Conservation (phyloP, 768 basidiomycete species). For the Macrocybe gigantea region DNA sequence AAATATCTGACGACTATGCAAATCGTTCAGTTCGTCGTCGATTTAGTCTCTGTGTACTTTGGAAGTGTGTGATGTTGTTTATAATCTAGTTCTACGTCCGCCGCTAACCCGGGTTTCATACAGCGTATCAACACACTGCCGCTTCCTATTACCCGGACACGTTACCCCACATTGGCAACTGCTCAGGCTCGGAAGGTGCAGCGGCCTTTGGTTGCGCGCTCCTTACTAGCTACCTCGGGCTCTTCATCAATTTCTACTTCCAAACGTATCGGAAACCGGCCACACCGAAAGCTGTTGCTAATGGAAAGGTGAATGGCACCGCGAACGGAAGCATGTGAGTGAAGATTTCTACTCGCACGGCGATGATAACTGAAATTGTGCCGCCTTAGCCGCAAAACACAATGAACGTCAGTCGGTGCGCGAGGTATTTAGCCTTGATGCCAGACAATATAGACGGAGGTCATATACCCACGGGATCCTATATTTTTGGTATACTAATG, state of each 20-base stretch:
- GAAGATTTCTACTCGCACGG: constrained; percentile 32
- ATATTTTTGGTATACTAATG: constrained; percentile 2
- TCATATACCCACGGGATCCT: background rate
- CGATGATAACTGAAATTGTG: background rate
- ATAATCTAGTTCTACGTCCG: background rate
- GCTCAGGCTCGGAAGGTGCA: constrained; percentile 84
- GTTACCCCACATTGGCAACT: constrained; percentile 73
- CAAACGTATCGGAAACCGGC: constrained; percentile 73
- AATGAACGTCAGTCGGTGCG: background rate
- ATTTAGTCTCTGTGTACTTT: constrained; percentile 88
- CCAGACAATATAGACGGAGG: background rate
- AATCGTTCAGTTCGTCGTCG: constrained; percentile 93
- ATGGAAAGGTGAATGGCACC: constrained; percentile 40
- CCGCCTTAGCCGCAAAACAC: background rate
- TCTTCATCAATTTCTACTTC: constrained; percentile 96
- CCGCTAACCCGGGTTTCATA: constrained; percentile 2
- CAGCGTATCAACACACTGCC: constrained; percentile 81
- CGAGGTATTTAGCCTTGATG: background rate
- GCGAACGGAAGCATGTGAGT: constrained; percentile 5
- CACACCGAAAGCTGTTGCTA: constrained; percentile 32
- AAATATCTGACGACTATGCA: constrained; percentile 96
- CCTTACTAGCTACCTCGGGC: constrained; percentile 83
- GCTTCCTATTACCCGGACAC: constrained; percentile 49
- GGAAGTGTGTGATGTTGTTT: constrained; percentile 62
- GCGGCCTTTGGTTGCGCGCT: constrained; percentile 87